Evolutionary conservation across 345 rosid species (phyloP).

Genomic region (Corchorus capsularis): DNA sequence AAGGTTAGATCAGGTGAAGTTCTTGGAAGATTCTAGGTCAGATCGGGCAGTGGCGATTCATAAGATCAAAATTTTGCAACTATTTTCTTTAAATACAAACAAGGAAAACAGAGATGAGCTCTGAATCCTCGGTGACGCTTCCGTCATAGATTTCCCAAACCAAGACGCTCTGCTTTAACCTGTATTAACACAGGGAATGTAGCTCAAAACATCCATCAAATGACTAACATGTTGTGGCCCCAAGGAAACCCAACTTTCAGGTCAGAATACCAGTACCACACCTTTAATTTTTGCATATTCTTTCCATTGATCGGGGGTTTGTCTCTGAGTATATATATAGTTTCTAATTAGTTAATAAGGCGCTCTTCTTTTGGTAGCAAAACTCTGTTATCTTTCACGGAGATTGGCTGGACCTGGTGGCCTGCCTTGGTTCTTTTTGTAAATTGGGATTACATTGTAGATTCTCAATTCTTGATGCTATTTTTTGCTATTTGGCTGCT

Average conservation of each 20-base stretch:
- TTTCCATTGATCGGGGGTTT: not conserved
- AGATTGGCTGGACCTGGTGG: too few species aligned
- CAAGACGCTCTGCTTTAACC: slow-evolving; percentile 49
- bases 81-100: not conserved
- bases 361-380: not conserved
- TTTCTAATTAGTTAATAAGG: too few species aligned
- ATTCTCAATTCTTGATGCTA: too few species aligned
- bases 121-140: slow-evolving; percentile 34
- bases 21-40: too few species aligned
- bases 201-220: slow-evolving; percentile 34
- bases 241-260: slow-evolving; percentile 55
- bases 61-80: not conserved
- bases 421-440: too few species aligned
- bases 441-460: too few species aligned
- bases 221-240: slow-evolving; percentile 46
- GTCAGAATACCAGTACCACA: slow-evolving; percentile 28
- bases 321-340: too few species aligned
- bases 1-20: too few species aligned
- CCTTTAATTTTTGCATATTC: too few species aligned
- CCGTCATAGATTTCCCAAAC: slow-evolving; percentile 52
- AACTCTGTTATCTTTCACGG: slow-evolving; percentile 10
- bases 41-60: too few species aligned
- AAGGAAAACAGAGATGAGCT: slow-evolving; percentile 41
- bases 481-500: too few species aligned
- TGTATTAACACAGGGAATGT: slow-evolving; percentile 52